Evolutionary conservation across 345 rosid species (phyloP).

Genomic region (Melaleuca alternifolia): DNA sequence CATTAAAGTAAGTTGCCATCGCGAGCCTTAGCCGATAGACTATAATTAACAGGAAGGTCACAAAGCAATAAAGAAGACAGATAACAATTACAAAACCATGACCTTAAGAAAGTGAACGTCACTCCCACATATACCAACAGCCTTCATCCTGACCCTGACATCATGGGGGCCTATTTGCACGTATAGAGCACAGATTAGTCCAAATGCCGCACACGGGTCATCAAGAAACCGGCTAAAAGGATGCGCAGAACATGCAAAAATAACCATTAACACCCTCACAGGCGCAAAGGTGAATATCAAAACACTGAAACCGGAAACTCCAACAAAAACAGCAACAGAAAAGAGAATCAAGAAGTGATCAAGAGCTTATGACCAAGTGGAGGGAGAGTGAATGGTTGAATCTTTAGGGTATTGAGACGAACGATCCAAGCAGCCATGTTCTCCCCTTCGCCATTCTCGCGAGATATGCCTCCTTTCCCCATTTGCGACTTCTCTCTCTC

Average conservation of each 20-base stretch:
- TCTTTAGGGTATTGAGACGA: conserved; percentile 68
- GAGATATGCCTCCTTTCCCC: conserved; percentile 73
- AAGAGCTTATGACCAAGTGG: conserved; percentile 17
- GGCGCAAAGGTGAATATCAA: neutral
- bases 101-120: conserved; percentile 96
- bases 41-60: neutral
- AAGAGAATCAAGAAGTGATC: neutral
- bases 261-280: neutral
- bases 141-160: conserved; percentile 77
- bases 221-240: neutral
- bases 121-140: conserved; percentile 90
- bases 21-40: neutral
- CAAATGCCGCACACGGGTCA: neutral
- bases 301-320: neutral
- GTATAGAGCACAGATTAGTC: neutral
- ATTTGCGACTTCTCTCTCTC: conserved; percentile 1
- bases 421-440: conserved; percentile 92
- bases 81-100: neutral
- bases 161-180: conserved; percentile 51
- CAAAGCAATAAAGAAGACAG: neutral
- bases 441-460: conserved; percentile 39
- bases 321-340: neutral
- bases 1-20: neutral
- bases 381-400: conserved; percentile 72
- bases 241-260: neutral